Percentiles rank a stretch among this genome's conserved stretches.
Conservation (phyloP, 768 basidiomycete species). For the Dioszegia crocea region DNA sequence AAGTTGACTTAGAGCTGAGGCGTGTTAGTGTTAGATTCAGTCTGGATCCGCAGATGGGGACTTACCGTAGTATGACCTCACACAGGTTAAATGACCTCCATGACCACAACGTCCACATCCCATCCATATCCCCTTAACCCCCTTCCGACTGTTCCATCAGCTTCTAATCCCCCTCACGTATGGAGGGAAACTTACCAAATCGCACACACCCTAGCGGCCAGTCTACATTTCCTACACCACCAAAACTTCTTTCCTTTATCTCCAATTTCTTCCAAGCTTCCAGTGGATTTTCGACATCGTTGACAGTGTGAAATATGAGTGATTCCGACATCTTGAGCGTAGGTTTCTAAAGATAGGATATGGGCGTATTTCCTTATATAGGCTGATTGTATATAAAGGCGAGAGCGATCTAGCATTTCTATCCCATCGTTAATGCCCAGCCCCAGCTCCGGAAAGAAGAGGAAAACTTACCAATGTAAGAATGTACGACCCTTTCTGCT, state of each 20-base stretch:
- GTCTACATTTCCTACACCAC: constrained; percentile 37
- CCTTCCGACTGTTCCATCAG: constrained; percentile 9
- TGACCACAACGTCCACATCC: constrained; percentile 37
- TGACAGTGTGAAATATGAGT: constrained; percentile 33
- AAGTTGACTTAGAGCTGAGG: not conserved
- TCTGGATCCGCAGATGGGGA: too few relatives aligned
- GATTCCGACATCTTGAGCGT: constrained; percentile 29
- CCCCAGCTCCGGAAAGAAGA: too few relatives aligned
- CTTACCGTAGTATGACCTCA: constrained; percentile 36
- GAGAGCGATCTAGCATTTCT: constrained; percentile 36
- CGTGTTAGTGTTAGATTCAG: not conserved
- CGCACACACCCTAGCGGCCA: constrained; percentile 29
- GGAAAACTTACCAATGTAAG: constrained; percentile 38
- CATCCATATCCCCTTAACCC: constrained; percentile 34
- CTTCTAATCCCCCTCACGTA: not conserved
- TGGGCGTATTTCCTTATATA: constrained; percentile 28
- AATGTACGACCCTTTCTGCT: constrained; percentile 26
- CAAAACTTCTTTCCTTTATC: constrained; percentile 28
- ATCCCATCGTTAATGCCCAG: not conserved
- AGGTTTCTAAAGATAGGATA: constrained; percentile 23
- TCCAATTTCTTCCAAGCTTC: constrained; percentile 35
- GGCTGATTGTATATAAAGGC: constrained; percentile 22
- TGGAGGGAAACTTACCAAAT: constrained; percentile 15
- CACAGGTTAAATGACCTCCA: constrained; percentile 39
- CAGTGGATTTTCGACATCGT: constrained; percentile 33